phyloP scores from a whole-genome alignment of 371 early-diverging fungal genomes.

The Mortierella sp. region DNA sequence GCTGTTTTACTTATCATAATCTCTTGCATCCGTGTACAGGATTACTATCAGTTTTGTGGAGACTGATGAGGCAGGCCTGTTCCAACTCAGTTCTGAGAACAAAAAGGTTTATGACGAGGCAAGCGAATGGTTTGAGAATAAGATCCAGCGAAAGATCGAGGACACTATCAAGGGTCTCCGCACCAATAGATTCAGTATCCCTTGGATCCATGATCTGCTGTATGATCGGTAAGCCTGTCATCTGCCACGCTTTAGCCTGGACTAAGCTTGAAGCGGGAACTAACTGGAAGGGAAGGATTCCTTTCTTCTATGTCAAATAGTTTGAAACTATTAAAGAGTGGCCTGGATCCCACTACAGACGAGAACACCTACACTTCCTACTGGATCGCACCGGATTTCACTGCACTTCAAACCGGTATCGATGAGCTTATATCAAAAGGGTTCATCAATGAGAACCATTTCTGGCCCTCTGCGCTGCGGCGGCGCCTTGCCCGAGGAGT shows the following conservation, averaged over 20 bases:
- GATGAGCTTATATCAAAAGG: constrained; percentile 6
- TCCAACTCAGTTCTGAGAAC: constrained; percentile 6
- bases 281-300: no score
- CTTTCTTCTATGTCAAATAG: not conserved
- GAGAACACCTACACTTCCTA: constrained; percentile 8
- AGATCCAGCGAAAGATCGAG: not conserved
- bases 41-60: no score
- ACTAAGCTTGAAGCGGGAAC: not conserved
- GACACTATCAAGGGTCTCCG: constrained; percentile 5
- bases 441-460: constrained; percentile 25
- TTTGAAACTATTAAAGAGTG: not conserved
- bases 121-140: constrained; percentile 14
- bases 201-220: constrained; percentile 24
- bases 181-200: constrained; percentile 1
- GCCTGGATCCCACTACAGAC: not conserved
- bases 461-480: constrained; percentile 19
- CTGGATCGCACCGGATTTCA: constrained; percentile 16
- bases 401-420: constrained; percentile 18
- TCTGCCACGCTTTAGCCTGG: not conserved
- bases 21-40: no score
- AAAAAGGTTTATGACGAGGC: constrained; percentile 12
- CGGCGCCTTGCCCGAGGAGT: constrained; percentile 13
- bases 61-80: no score
- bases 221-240: constrained; percentile 8
- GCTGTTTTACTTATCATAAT: no score